Conservation (phyloP, 352 stramenopile species). For the Phytophthora tentaculata region DNA sequence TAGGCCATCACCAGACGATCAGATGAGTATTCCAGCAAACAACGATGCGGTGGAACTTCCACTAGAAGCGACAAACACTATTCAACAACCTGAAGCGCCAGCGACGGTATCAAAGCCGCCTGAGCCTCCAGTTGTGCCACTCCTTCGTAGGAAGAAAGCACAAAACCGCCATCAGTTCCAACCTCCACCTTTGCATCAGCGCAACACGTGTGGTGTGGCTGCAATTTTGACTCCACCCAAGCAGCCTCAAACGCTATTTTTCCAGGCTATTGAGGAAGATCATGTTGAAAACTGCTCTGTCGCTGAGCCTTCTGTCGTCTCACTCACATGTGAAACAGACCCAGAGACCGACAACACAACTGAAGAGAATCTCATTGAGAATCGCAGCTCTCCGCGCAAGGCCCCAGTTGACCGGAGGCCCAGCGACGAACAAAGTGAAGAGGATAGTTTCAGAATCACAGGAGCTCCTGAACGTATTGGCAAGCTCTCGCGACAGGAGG, state of each 20-base stretch:
- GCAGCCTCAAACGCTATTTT: slow-evolving; percentile 31
- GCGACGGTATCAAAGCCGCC: not conserved
- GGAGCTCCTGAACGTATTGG: slow-evolving; percentile 48
- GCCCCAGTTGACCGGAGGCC: slow-evolving; percentile 3
- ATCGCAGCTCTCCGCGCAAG: slow-evolving; percentile 1
- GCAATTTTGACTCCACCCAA: slow-evolving; percentile 13
- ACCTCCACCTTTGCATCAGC: slow-evolving; percentile 3
- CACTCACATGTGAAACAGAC: slow-evolving; percentile 6
- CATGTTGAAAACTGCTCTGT: slow-evolving; percentile 18
- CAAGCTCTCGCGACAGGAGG: slow-evolving; percentile 70
- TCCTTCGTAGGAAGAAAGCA: slow-evolving; percentile 25
- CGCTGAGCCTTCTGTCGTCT: slow-evolving; percentile 16
- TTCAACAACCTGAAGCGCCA: slow-evolving; percentile 1
- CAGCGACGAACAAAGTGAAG: slow-evolving; percentile 23
- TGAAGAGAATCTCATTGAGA: slow-evolving; percentile 1
- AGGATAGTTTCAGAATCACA: slow-evolving; percentile 17
- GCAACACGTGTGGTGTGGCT: slow-evolving; percentile 1
- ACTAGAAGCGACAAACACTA: not conserved
- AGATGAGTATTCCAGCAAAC: not conserved
- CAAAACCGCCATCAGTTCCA: slow-evolving; percentile 24
- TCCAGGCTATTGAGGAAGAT: slow-evolving; percentile 25
- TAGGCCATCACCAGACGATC: not conserved
- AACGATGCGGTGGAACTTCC: not conserved
- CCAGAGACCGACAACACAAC: slow-evolving; percentile 1
- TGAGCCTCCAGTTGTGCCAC: slow-evolving; percentile 9